phyloP scores from a whole-genome alignment of 768 basidiomycete species.

The Chalciporus pseudorubinellus region DNA sequence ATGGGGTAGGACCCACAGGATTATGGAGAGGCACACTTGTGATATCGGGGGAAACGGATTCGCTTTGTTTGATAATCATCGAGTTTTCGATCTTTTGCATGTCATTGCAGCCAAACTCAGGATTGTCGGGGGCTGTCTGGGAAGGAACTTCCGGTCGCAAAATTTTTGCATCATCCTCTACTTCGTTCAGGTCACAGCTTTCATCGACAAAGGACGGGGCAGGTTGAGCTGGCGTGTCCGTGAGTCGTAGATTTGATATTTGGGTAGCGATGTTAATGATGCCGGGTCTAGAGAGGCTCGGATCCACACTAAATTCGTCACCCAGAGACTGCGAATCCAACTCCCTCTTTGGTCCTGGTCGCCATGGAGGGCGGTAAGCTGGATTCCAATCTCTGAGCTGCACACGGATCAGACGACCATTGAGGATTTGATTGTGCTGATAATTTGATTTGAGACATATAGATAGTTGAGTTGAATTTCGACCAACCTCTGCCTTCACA shows the following conservation, averaged over 20 bases:
- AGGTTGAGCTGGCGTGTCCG: constrained; percentile 1
- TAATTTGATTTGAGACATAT: constrained; percentile 5
- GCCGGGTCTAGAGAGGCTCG: constrained; percentile 6
- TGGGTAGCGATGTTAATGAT: constrained; percentile 9
- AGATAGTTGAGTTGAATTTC: neutral
- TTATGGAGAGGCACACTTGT: constrained; percentile 21
- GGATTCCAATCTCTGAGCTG: constrained; percentile 71
- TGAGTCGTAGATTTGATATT: constrained; percentile 12
- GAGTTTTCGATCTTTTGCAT: neutral
- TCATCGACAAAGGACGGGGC: constrained; percentile 4
- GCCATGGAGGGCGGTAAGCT: constrained; percentile 41
- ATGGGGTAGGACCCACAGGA: constrained; percentile 24
- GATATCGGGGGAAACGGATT: constrained; percentile 6
- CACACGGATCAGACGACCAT: constrained; percentile 72
- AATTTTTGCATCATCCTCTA: constrained; percentile 7
- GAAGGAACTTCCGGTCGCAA: neutral
- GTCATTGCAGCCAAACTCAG: constrained; percentile 6
- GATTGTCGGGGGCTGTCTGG: neutral
- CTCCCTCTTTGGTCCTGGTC: constrained; percentile 40
- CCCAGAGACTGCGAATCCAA: constrained; percentile 24
- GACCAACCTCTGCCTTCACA: constrained; percentile 56
- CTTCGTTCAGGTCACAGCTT: constrained; percentile 18
- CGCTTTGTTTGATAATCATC: constrained; percentile 32
- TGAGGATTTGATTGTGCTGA: constrained; percentile 69
- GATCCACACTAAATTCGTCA: constrained; percentile 13